phyloP scores from a whole-genome alignment of 2,329 filamentous ascomycete species.

The Paracoccidioides brasiliensis region DNA sequence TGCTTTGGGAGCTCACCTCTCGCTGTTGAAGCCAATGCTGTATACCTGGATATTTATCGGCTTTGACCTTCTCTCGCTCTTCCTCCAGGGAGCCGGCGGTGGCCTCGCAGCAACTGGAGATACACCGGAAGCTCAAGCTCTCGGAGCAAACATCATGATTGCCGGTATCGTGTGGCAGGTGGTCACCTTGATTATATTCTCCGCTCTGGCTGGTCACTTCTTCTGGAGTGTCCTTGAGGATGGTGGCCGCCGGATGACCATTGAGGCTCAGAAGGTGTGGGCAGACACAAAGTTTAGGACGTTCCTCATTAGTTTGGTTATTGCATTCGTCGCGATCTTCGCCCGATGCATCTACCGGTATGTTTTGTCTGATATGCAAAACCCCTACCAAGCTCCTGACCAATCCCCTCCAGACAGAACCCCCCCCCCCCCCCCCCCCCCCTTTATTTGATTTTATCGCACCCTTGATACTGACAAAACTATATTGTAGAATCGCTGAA shows the following conservation, averaged over 20 bases:
- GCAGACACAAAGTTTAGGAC: constrained; percentile 22
- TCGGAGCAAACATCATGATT: constrained; percentile 50
- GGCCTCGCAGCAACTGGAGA: constrained; percentile 37
- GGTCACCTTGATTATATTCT: constrained; percentile 44
- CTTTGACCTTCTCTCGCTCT: constrained; percentile 48
- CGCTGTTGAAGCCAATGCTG: constrained; percentile 20
- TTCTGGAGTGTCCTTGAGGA: constrained; percentile 14
- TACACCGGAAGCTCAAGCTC: constrained; percentile 21
- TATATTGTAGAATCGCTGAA: constrained; percentile 29
- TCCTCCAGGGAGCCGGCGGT: constrained; percentile 50
- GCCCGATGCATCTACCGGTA: constrained; percentile 37
- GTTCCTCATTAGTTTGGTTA: constrained; percentile 23
- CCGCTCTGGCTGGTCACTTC: constrained; percentile 39
- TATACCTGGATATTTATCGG: constrained; percentile 42
- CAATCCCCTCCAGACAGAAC: no score
- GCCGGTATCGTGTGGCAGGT: constrained; percentile 53
- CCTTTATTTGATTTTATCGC: not conserved
- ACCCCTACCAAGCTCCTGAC: not conserved
- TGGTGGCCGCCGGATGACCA: constrained; percentile 6
- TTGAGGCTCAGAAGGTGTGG: constrained; percentile 5
- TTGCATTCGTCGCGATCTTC: constrained; percentile 35
- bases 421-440: not conserved
- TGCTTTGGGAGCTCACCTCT: constrained; percentile 21
- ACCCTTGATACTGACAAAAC: not conserved
- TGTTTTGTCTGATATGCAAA: not conserved